phyloP scores from a whole-genome alignment of 306 rosid genomes.

The Quercus rubra region DNA sequence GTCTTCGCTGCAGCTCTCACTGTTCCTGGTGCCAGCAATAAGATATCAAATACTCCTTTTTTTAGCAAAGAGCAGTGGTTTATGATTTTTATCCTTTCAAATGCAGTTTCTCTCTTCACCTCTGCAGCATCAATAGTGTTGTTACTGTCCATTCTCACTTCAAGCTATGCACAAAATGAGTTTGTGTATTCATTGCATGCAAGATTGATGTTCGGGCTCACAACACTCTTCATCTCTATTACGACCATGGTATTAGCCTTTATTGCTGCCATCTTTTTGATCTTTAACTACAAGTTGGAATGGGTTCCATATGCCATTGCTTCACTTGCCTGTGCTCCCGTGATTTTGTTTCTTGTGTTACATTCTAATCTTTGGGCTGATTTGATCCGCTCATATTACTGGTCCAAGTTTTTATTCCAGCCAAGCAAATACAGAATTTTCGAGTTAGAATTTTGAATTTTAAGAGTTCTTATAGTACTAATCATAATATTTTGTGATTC shows the following conservation, averaged over 20 bases:
- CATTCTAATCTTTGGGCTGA: not conserved
- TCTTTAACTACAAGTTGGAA: not conserved
- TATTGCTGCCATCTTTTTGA: conserved; percentile 1
- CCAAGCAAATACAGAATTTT: not conserved
- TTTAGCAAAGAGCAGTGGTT: not conserved
- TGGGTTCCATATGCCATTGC: conserved; percentile 9
- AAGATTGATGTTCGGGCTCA: not conserved
- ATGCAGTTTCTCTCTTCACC: not conserved
- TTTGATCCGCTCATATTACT: not conserved
- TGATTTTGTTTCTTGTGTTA: not conserved
- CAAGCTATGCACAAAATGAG: not conserved
- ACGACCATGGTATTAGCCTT: not conserved
- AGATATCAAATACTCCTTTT: not conserved
- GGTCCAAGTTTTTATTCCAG: not conserved
- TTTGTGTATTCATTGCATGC: not conserved
- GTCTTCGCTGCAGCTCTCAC: conserved; percentile 6
- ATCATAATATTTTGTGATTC: not conserved
- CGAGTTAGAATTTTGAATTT: not conserved
- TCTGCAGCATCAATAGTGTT: not conserved
- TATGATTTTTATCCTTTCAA: not conserved
- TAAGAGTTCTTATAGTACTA: not conserved
- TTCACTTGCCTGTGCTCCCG: not conserved
- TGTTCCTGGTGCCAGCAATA: not conserved
- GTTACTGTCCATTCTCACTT: not conserved
- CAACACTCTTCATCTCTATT: not conserved